Base-by-base conservation (phyloP, 768 basidiomycete species). In the Termitomyces sp. region DNA sequence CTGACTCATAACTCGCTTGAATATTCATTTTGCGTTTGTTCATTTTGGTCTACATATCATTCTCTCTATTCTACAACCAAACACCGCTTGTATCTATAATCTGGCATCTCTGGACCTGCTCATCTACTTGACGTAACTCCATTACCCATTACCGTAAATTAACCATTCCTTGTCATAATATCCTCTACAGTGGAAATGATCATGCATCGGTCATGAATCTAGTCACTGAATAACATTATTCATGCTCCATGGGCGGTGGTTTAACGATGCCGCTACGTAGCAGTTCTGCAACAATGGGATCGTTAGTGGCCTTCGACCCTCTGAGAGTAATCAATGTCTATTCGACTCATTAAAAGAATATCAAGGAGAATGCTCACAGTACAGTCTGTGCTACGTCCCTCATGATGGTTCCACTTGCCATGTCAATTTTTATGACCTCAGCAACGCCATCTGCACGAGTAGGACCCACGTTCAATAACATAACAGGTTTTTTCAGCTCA, bases 381-480 rank as follows among this genome's bases (percentile, higher is more conserved):
- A 90, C 75, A 8, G 73, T 68, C 55, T 71, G 74, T 16, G 84
- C 87, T 47, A 85, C 88, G 7, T 87, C 83, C 45, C 79, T 76
- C 72, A 97, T 78, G 36, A 96, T 82, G n/a, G 72, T 70, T 7
- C 94, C 90, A 46, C 85, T 88, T 5, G 82, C 73, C 57, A 91
- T 77, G 58, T 95, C 91, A 57, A 97, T 79, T 72, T 94, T 92
- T 62, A 89, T 86, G 51, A 96, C 73, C 8, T 82, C 88, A 5
- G 74, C 68, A 42, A 88, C 66, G 27, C 71, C 74, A 68, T 98
- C 96, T 2, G 89, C 95, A 42, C 96, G 83, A 2, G 93, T 89
- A 3, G 94, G 94, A 7, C 96, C 96, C 22, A 92, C 74, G 63
- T 97, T 96, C 51, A 98, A 76, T 46, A 95, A 77, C 57, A 96